Base-by-base conservation (phyloP, 129 eudicot species). In the Lactuca sativa region DNA sequence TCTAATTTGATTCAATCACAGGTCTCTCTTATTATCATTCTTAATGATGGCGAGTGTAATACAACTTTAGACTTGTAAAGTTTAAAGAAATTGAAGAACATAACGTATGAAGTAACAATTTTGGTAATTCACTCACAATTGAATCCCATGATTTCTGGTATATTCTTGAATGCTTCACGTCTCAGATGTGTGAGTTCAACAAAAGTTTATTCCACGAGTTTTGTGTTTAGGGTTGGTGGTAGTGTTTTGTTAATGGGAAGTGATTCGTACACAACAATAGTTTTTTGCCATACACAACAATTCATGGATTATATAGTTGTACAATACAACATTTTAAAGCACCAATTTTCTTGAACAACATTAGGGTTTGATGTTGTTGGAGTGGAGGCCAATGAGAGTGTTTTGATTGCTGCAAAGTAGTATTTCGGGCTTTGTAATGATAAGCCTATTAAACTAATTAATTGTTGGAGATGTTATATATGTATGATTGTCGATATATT, bases 181-280 rank as follows among this genome's bases (percentile, higher is more conserved):
- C 59, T 92, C 37, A n/a, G 79, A 89, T 18, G 74, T 51, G 49
- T 59, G 64, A n/a, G 60, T 81, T 41, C 63, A 25, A 33, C 40
- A 10, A 56, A 84, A 84, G 59, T 33, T 65, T 69, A 69, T 65
- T 83, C 97, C 86, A 1, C 76, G 62, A 63, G 95, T 83, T 4
- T 70, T 93, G 79, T 93, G 98, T 72, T 70, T 25, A 25, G 98
- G 11, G 92, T 93, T 69, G 98, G 98, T 4, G 98, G 97, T 66
- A 97, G 98, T 61, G 88, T 95, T 32, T 76, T 93, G 83, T 51
- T 93, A 76, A n/a, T n/a, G n/a, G n/a, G n/a, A n/a, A n/a, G n/a
- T n/a, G n/a, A n/a, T n/a, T n/a, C n/a, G n/a, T n/a, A n/a, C n/a
- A n/a, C n/a, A n/a, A n/a, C n/a, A n/a, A n/a, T n/a, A n/a, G n/a